These are phyloP conservation scores for Yamadazyma sp. DNA, from an alignment of 805 yeast genomes.

Conservation along the genomic window DNA sequence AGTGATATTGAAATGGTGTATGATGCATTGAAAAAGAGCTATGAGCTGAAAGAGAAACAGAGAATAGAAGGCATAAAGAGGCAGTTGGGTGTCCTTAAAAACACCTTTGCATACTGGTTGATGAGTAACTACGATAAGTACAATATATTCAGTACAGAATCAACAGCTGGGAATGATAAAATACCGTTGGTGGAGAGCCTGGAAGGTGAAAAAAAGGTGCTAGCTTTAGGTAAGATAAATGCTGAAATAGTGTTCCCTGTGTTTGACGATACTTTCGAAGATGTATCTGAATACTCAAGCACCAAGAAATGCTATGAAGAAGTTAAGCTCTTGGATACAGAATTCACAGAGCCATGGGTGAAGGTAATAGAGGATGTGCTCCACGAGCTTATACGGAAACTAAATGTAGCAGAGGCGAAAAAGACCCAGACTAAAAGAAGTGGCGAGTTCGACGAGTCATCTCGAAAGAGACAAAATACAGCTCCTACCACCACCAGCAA, in stretches of 20 bases:
- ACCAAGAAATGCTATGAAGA: not conserved
- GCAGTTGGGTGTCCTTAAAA: conserved; percentile 12
- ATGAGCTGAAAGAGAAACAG: conserved; percentile 17
- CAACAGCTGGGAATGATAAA: too few relatives aligned
- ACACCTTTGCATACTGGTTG: conserved; percentile 19
- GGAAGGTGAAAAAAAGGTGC: too few relatives aligned
- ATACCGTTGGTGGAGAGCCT: too few relatives aligned
- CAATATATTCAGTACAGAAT: too few relatives aligned
- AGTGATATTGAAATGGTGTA: conserved; percentile 23
- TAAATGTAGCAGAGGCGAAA: conserved; percentile 3
- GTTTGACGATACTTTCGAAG: not conserved
- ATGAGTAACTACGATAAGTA: conserved; percentile 7
- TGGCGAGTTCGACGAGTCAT: not conserved
- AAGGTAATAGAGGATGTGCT: not conserved
- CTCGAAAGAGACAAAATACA: too few relatives aligned
- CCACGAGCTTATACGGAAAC: conserved; percentile 1
- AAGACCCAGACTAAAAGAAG: conserved; percentile 5
- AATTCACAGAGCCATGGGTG: too few relatives aligned
- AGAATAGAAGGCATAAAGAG: conserved; percentile 13
- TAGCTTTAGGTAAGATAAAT: too few relatives aligned
- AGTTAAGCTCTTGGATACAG: too few relatives aligned
- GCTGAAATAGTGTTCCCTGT: too few relatives aligned
- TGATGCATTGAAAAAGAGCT: conserved; percentile 27
- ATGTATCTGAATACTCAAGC: not conserved
- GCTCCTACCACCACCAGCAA: too few relatives aligned